Evolutionary conservation across 2,329 filamentous ascomycete species (phyloP), one percentile per base, ranked within the genome.

Genomic region (Thielaviopsis cerberus): DNA sequence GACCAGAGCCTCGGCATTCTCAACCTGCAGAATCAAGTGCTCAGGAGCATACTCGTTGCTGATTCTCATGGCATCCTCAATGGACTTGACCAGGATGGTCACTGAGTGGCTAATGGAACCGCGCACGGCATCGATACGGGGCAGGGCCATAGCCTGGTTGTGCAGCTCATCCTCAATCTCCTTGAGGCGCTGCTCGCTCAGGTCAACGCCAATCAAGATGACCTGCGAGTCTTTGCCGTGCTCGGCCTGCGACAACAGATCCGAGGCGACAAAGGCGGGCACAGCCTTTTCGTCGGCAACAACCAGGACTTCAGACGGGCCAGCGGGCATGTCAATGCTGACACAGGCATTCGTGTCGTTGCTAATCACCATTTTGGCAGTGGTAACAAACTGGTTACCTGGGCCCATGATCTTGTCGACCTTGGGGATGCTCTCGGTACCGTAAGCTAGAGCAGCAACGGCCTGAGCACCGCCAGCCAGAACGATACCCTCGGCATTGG

Each of bases 381-480:
- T 92, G 0, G 92, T 98, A 48, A 98, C 92, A 67, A 97, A 98
- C 70, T 97, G 92, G 72, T 98, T 98, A 37, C 92, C 92, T 2
- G 92, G 92, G 0, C 92, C 92, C 13, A 97, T 81, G 64, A 98
- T 96, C 80, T 98, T 98, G 76, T 98, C 92, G 7, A 98, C 92
- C 74, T 98, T 98, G 70, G 77, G 87, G 55, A 98, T 82, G 64
- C 83, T 91, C 71, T 96, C 86, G 0, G 92, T 98, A 53, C 92
- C 92, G 72, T 98, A 98, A 1, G 92, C 92, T 84, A 98, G 86
- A 53, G 92, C 92, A 22, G 91, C 92, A 41, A 98, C 83, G 51
- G 92, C 92, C 73, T 98, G 92, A 0, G 91, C 92, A 62, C 92
- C 92, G 62, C 92, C 92, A 11, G 92, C 92, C 25, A 98, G 79